Evolutionary conservation across 2,329 filamentous ascomycete genomes (phyloP).

Genomic region (Diaporthe citriasiana): DNA sequence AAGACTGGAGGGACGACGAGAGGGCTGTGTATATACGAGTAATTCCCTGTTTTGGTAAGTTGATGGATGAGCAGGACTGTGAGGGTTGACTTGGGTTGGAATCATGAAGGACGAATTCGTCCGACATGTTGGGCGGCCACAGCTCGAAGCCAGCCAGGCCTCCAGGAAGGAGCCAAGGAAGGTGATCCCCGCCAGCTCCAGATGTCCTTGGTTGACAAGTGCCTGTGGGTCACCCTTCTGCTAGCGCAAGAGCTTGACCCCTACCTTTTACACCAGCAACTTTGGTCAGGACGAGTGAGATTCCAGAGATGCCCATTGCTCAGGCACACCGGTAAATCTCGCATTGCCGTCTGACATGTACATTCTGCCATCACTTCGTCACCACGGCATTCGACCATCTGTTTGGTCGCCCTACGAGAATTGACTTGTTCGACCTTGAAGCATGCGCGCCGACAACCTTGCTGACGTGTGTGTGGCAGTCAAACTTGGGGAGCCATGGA

Average conservation of each 20-base stretch:
- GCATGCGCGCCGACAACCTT: neutral
- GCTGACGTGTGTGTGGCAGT: constrained; percentile 11
- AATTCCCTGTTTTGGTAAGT: neutral
- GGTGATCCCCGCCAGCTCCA: constrained; percentile 20
- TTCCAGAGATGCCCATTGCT: constrained; percentile 25
- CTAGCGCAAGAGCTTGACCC: constrained; percentile 36
- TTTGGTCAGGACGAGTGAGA: constrained; percentile 39
- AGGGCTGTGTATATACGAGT: neutral
- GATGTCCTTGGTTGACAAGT: constrained; percentile 22
- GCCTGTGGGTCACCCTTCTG: constrained; percentile 33
- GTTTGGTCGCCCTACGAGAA: constrained; percentile 42
- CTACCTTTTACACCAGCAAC: constrained; percentile 26
- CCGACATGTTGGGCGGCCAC: neutral
- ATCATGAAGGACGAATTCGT: constrained; percentile 3
- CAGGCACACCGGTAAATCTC: constrained; percentile 39
- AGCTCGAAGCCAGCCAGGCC: constrained; percentile 1
- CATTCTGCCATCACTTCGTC: neutral
- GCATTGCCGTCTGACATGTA: constrained; percentile 36
- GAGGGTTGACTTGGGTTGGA: neutral
- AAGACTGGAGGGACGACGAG: neutral
- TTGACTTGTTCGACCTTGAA: neutral
- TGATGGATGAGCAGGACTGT: neutral
- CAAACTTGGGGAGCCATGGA: neutral
- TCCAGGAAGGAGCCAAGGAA: constrained; percentile 17
- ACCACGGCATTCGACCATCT: constrained; percentile 24